These are phyloP conservation scores for Alloteropsis semialata DNA, from an alignment of 176 grass and related monocot genomes.

Conservation along the genomic window DNA sequence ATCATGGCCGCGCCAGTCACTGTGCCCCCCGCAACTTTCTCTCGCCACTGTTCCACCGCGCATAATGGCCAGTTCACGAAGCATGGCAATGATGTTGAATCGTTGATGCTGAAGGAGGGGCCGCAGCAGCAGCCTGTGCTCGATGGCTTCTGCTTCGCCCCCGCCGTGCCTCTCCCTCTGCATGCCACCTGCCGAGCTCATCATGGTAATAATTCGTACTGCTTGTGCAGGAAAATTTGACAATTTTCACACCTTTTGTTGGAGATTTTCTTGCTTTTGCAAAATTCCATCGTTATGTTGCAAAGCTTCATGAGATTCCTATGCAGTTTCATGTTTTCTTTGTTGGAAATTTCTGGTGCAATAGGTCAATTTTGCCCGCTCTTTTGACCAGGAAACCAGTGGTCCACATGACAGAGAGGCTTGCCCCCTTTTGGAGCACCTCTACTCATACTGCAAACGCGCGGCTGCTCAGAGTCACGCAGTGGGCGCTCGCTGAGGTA, in stretches of 20 bases:
- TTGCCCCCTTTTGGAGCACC: constrained; percentile 4
- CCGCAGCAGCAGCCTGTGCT: constrained; percentile 1
- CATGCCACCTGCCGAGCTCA: constrained; percentile 11
- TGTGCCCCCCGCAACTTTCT: not conserved
- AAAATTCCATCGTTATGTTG: not conserved
- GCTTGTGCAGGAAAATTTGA: not conserved
- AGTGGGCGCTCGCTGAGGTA: not conserved
- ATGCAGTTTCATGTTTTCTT: not conserved
- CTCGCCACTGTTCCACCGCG: constrained; percentile 8
- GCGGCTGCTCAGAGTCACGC: constrained; percentile 5
- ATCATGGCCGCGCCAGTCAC: constrained; percentile 16
- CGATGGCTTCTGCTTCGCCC: constrained; percentile 20
- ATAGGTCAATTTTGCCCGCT: not conserved
- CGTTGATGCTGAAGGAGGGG: constrained; percentile 3
- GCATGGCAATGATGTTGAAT: constrained; percentile 31
- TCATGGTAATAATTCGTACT: constrained; percentile 39
- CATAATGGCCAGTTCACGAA: constrained; percentile 46
- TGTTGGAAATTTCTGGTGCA: not conserved
- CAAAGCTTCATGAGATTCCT: constrained; percentile 8
- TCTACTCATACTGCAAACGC: constrained; percentile 16
- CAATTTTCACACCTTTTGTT: constrained; percentile 4
- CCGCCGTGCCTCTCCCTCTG: not conserved
- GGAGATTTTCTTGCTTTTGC: not conserved
- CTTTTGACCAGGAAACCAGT: constrained; percentile 39
- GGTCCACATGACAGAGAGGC: constrained; percentile 32